Evolutionary conservation across 352 stramenopile genomes (phyloP), one percentile per base, ranked within the genome.

Genomic region (Pythium myriotylum): DNA sequence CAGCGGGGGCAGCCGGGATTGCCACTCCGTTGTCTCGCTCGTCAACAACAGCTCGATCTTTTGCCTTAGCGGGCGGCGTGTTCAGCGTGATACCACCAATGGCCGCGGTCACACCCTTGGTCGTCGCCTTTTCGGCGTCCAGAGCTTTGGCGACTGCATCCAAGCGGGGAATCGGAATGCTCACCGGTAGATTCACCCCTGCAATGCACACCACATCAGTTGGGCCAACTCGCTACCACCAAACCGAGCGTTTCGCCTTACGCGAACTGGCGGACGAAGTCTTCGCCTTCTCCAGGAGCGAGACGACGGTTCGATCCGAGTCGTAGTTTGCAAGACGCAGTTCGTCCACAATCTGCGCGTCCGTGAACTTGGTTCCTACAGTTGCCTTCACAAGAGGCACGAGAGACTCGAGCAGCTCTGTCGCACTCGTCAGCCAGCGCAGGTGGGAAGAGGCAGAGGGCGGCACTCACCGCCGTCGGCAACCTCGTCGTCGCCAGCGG

Each of bases 251-350:
- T 29, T 37, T 39, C 17, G 27, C 3, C 54, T 22, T 59, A 76
- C 59, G 55, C 46, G 59, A 49, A 19, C 35, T 53, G 4, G 50
- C 56, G 16, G 73, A 70, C 23, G 69, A 65, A n/a, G 78, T 81
- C 60, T 88, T 87, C 47, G 72, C 65, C 55, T 85, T 89, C 57
- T 92, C 84, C 57, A 94, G 60, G 17, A 94, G 67, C 49, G 76
- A 77, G 29, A 92, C 75, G 14, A 93, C 82, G 0, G 86, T 68
- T 61, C 87, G 82, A 59, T 93, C 84, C 47, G 89, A 43, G 50
- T 94, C 84, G 62, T 94, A 94, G 61, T 94, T 94, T 65, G 80
- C 57, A 10, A 52, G 59, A 35, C 86, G 81, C 45, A 94, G 65
- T 59, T 88, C 81, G 26, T 90, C 77, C 4, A 77, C 72, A 57